These are phyloP conservation scores for Suhomyces atakaporum DNA, from an alignment of 1,139 yeast genomes.

Conservation along the genomic window DNA sequence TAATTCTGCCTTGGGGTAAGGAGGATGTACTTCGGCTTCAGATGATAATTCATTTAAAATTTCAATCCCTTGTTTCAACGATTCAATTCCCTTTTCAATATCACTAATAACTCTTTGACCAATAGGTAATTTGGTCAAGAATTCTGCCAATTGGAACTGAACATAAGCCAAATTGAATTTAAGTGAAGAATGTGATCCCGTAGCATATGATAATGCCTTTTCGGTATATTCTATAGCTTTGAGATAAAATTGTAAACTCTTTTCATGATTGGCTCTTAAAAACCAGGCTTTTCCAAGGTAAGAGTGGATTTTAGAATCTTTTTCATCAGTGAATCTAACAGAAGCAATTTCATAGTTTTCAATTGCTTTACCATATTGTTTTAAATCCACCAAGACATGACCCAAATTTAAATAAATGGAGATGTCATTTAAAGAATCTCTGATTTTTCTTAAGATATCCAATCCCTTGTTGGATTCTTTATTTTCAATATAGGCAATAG, in stretches of 20 bases:
- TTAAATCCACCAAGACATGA: slow-evolving; percentile 80
- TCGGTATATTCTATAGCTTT: slow-evolving; percentile 65
- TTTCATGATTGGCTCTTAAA: slow-evolving; percentile 72
- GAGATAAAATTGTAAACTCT: slow-evolving; percentile 57
- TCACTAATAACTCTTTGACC: slow-evolving; percentile 64
- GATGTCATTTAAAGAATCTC: slow-evolving; percentile 86
- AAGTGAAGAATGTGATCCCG: slow-evolving; percentile 45
- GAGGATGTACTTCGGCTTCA: slow-evolving; percentile 57
- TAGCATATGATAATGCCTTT: slow-evolving; percentile 50
- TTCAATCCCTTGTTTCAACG: slow-evolving; percentile 64
- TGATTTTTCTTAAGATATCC: slow-evolving; percentile 82
- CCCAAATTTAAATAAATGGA: slow-evolving; percentile 86
- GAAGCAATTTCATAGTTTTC: slow-evolving; percentile 86
- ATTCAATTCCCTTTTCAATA: slow-evolving; percentile 57
- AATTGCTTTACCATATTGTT: slow-evolving; percentile 82
- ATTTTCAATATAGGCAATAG: slow-evolving; percentile 88
- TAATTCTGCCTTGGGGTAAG: slow-evolving; percentile 76
- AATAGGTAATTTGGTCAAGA: slow-evolving; percentile 62
- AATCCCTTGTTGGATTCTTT: slow-evolving; percentile 76
- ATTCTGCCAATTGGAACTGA: slow-evolving; percentile 86
- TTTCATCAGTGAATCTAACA: slow-evolving; percentile 61
- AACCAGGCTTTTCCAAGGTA: slow-evolving; percentile 91
- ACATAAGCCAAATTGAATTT: slow-evolving; percentile 82
- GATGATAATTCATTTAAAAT: slow-evolving; percentile 60
- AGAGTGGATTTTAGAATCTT: slow-evolving; percentile 65